These are phyloP conservation scores for Leptographium radiaticola DNA, from an alignment of 2,329 filamentous ascomycete genomes.

Conservation along the genomic window DNA sequence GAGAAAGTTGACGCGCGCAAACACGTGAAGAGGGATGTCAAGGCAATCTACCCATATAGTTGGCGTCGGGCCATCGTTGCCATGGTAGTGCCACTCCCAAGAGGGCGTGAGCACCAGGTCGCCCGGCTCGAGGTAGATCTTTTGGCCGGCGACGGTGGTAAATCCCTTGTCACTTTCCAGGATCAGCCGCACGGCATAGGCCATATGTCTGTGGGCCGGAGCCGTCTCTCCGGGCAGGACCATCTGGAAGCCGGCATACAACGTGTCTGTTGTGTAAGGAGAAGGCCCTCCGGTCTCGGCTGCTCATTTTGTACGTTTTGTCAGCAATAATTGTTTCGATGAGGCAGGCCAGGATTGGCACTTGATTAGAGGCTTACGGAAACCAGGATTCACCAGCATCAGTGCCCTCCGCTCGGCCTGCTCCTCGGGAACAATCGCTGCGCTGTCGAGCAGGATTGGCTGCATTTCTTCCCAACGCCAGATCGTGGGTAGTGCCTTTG, in stretches of 20 bases:
- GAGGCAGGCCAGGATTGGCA: too few relatives aligned
- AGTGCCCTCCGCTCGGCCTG: conserved; percentile 18
- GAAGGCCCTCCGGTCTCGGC: not conserved
- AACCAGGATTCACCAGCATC: conserved; percentile 17
- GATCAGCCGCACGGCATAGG: conserved; percentile 44
- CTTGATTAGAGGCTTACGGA: too few relatives aligned
- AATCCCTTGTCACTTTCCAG: conserved; percentile 41
- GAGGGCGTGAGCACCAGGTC: conserved; percentile 44
- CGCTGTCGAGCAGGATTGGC: too few relatives aligned
- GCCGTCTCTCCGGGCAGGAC: conserved; percentile 43
- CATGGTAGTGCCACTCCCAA: conserved; percentile 48
- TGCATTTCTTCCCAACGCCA: too few relatives aligned
- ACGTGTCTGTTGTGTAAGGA: conserved; percentile 44
- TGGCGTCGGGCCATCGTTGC: conserved; percentile 38
- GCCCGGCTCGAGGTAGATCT: conserved; percentile 36
- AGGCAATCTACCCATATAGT: conserved; percentile 47
- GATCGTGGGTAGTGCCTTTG: too few relatives aligned
- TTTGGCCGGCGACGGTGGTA: conserved; percentile 40
- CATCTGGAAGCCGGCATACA: conserved; percentile 43
- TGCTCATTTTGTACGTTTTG: too few relatives aligned
- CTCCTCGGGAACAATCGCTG: conserved; percentile 11
- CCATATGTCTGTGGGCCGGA: conserved; percentile 40
- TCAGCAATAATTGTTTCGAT: too few relatives aligned
- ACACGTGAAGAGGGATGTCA: conserved; percentile 37
- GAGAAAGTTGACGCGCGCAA: conserved; percentile 39